These are phyloP conservation scores for Striga hermonthica DNA, from an alignment of 305 asterid genomes.

Conservation along the genomic window DNA sequence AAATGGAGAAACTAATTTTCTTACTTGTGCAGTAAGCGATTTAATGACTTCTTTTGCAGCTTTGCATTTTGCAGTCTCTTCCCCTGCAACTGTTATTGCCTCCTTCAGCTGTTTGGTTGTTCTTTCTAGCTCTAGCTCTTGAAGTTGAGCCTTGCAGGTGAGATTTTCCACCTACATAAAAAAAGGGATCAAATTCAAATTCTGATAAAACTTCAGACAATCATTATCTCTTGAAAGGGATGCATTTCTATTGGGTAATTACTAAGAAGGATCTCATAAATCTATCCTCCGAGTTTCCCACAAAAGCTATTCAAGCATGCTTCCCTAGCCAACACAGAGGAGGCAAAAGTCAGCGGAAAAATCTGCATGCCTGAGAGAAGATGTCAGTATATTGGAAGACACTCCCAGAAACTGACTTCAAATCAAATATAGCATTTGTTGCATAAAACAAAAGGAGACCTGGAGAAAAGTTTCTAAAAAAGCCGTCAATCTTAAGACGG, in stretches of 20 bases:
- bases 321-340: too few species aligned
- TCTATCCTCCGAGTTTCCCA: neutral
- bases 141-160: constrained; percentile 67
- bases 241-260: constrained; percentile 23
- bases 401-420: too few species aligned
- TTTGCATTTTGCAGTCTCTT: constrained; percentile 78
- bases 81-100: constrained; percentile 76
- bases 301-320: too few species aligned
- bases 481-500: too few species aligned
- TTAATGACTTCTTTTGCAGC: constrained; percentile 93
- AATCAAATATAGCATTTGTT: too few species aligned
- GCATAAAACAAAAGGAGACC: too few species aligned
- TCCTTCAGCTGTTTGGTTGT: constrained; percentile 78
- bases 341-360: too few species aligned
- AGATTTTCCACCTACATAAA: constrained; percentile 69
- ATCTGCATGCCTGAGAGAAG: too few species aligned
- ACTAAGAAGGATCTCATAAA: constrained; percentile 10
- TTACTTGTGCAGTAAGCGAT: constrained; percentile 84
- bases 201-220: constrained; percentile 22
- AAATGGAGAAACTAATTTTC: constrained; percentile 32
- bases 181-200: constrained; percentile 30
- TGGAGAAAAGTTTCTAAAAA: too few species aligned
- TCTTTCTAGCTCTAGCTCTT: constrained; percentile 77
- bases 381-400: too few species aligned
- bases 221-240: constrained; percentile 8